Conservation (phyloP, 352 stramenopile genomes). For the Phytophthora idaei region DNA sequence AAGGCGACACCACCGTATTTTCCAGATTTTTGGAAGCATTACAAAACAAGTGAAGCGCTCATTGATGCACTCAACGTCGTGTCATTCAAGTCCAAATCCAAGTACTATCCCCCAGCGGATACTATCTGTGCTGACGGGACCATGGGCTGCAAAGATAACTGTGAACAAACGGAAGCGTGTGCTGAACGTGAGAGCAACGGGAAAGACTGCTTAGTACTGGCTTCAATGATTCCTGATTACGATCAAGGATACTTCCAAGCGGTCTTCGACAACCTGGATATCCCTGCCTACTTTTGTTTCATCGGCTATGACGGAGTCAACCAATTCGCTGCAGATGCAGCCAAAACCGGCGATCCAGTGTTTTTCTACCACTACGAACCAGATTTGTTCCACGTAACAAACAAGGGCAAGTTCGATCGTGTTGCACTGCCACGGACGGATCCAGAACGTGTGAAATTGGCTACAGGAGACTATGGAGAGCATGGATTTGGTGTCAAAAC, state of each 20-base stretch:
- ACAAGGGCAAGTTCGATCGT: slow-evolving; percentile 48
- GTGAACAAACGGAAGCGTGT: slow-evolving; percentile 49
- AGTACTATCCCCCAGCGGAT: slow-evolving; percentile 40
- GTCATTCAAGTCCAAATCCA: slow-evolving; percentile 29
- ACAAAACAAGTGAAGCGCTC: slow-evolving; percentile 39
- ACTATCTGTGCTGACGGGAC: slow-evolving; percentile 34
- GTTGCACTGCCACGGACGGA: slow-evolving; percentile 45
- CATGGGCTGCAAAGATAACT: slow-evolving; percentile 55
- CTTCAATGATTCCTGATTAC: slow-evolving; percentile 19
- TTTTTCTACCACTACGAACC: slow-evolving; percentile 67
- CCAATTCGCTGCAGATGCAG: slow-evolving; percentile 40
- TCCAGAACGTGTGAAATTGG: slow-evolving; percentile 36
- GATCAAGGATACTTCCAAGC: slow-evolving; percentile 56
- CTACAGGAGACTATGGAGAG: slow-evolving; percentile 51
- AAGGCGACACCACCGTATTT: slow-evolving; percentile 30
- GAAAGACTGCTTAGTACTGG: slow-evolving; percentile 45
- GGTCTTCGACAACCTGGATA: slow-evolving; percentile 46
- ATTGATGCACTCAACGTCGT: slow-evolving; percentile 38
- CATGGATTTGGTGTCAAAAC: slow-evolving; percentile 51
- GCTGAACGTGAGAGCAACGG: slow-evolving; percentile 26
- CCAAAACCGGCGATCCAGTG: slow-evolving; percentile 28
- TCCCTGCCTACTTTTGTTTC: slow-evolving; percentile 75
- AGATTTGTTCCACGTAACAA: slow-evolving; percentile 46
- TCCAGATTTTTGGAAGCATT: slow-evolving; percentile 61
- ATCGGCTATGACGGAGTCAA: slow-evolving; percentile 46